phyloP scores from a whole-genome alignment of 139 green algal genomes.

The Tetradesmus obliquus region DNA sequence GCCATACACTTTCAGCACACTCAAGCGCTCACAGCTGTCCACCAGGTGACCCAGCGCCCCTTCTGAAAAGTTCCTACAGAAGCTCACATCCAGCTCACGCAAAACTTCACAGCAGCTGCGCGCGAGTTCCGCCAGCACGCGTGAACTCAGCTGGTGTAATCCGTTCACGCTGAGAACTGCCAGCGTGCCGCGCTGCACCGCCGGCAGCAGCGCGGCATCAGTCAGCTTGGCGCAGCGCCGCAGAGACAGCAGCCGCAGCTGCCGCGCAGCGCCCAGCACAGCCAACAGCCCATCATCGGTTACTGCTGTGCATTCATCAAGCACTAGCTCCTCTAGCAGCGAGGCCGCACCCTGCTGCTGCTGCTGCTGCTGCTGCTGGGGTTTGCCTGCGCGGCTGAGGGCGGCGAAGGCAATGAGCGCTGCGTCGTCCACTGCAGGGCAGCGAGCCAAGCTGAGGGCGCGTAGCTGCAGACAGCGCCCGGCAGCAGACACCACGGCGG shows the following conservation, averaged over 20 bases:
- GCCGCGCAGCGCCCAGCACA: conserved; percentile 48
- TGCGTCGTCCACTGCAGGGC: conserved; percentile 49
- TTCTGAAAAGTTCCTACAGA: conserved; percentile 55
- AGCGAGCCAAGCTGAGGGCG: conserved; percentile 51
- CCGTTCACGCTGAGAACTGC: conserved; percentile 50
- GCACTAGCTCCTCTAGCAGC: conserved; percentile 53
- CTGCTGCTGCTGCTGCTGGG: not conserved
- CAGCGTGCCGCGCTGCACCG: conserved; percentile 52
- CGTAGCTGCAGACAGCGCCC: conserved; percentile 21
- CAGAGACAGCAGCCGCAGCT: conserved; percentile 58
- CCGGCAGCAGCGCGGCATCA: conserved; percentile 54
- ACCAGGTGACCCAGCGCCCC: conserved; percentile 61
- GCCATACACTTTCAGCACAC: conserved; percentile 51
- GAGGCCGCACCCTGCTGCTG: not conserved
- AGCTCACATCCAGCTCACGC: conserved; percentile 64
- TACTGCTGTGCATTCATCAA: conserved; percentile 55
- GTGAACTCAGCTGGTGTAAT: conserved; percentile 37
- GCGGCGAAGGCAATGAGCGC: conserved; percentile 54
- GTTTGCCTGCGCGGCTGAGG: not conserved
- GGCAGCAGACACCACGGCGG: conserved; percentile 40
- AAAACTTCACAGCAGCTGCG: conserved; percentile 30
- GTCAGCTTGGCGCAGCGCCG: conserved; percentile 59
- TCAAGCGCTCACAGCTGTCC: conserved; percentile 55
- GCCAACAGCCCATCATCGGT: conserved; percentile 52
- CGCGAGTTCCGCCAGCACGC: not conserved